Base-by-base conservation (phyloP, 768 basidiomycete genomes). In the Leccinum variicolor region DNA sequence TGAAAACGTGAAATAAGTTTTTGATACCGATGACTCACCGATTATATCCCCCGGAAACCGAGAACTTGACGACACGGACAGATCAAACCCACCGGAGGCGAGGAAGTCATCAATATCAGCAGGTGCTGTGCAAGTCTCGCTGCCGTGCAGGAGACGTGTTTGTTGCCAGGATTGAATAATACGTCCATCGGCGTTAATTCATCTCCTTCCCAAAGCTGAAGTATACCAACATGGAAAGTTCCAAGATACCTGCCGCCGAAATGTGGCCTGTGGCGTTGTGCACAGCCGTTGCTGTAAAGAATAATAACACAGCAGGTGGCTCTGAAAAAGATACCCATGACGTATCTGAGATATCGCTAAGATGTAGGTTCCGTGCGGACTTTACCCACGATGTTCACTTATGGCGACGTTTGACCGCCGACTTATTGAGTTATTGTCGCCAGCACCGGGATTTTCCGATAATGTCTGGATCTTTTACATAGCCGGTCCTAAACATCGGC, bases 321-420 rank as follows among this genome's bases (percentile, higher is more conserved):
- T 54, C 41, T 29, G n/a, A 31, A 47, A 31, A n/a, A 9, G 15
- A 36, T 6, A 34, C 21, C 53, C 25, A 25, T 47, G 34, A 52
- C 33, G 33, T 46, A 45, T 25, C 46, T 47, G 23, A 41, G 31
- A n/a, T 49, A 48, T 61, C 64, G 62, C 62, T 55, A 50, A 29
- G 52, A 50, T 46, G 33, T 51, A 43, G n/a, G 50, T 15, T 23
- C 57, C 58, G 51, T 50, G 60, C 62, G 55, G 52, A 53, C 8
- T 41, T 53, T 52, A 11, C 21, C 21, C 9, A 28, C 29, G 50
- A 29, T n/a, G 41, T 19, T 43, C 41, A 46, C 17, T 36, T 6
- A 46, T 61, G 67, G 62, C 62, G 61, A 59, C 50, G 41, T 23
- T 52, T 9, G 34, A 34, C 21, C 11, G 25, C 64, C 64, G 66